Evolutionary conservation across 441 rosid species (phyloP).

Genomic region (Daphne laureola): DNA sequence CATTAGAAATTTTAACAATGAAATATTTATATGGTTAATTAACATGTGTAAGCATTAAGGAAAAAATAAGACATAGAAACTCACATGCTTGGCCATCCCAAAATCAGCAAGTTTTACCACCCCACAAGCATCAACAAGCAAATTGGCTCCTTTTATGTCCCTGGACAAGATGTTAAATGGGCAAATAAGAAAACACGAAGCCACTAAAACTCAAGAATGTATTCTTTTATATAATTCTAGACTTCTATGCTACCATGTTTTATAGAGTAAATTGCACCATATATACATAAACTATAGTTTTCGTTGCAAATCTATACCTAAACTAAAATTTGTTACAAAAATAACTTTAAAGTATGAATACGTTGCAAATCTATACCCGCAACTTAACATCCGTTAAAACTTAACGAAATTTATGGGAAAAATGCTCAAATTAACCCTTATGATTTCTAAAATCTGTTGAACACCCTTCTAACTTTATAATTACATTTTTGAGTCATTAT

Average conservation of each 20-base stretch:
- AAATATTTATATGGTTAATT: conserved; percentile 2
- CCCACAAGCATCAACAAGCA: conserved; percentile 92
- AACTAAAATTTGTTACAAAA: too few species aligned
- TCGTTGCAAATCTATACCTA: too few species aligned
- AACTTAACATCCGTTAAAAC: too few species aligned
- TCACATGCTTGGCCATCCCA: conserved; percentile 97
- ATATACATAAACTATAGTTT: neutral
- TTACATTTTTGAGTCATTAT: too few species aligned
- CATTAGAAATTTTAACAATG: neutral
- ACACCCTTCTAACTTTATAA: too few species aligned
- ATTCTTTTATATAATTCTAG: conserved; percentile 1
- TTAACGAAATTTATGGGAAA: too few species aligned
- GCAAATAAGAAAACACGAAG: conserved; percentile 4
- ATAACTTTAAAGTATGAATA: too few species aligned
- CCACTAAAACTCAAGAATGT: conserved; percentile 9
- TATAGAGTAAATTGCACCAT: conserved; percentile 5
- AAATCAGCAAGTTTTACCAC: conserved; percentile 98
- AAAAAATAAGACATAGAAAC: conserved; percentile 15
- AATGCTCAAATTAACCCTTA: too few species aligned
- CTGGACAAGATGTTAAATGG: conserved; percentile 24
- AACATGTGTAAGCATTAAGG: conserved; percentile 3
- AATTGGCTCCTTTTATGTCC: conserved; percentile 96
- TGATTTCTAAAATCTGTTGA: too few species aligned
- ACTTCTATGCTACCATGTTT: conserved; percentile 6
- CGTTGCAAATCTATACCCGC: too few species aligned